A percentile compares a stretch with the other conserved stretches of the same genome.
These are phyloP conservation scores for Turnera subulata DNA, from an alignment of 345 rosid species.

Conservation along the genomic window DNA sequence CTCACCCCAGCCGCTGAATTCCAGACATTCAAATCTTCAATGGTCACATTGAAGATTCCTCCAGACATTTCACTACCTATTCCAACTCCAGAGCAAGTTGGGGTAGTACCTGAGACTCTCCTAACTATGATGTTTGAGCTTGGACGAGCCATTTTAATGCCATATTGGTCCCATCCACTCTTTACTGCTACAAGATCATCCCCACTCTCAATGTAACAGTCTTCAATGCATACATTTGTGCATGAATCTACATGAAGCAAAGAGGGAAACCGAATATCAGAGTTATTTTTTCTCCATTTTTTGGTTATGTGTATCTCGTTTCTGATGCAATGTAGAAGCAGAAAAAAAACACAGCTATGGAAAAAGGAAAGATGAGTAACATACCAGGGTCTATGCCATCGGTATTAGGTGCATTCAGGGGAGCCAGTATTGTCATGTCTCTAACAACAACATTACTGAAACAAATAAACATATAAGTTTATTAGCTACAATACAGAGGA, in stretches of 20 bases:
- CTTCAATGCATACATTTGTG: conserved; percentile 86
- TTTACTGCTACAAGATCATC: conserved; percentile 95
- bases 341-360: not conserved
- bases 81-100: conserved; percentile 92
- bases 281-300: too few species aligned
- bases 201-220: conserved; percentile 90
- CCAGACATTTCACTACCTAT: conserved; percentile 99
- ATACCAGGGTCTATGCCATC: conserved; percentile 97
- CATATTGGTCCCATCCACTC: conserved; percentile 98
- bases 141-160: conserved; percentile 76
- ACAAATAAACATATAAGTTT: too few species aligned
- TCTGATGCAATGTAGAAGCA: not conserved
- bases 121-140: conserved; percentile 71
- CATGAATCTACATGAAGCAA: conserved; percentile 58
- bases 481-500: too few species aligned
- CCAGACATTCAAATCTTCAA: conserved; percentile 79
- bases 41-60: conserved; percentile 62
- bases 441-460: conserved; percentile 80
- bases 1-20: conserved; percentile 88
- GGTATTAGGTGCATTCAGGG: conserved; percentile 91
- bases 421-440: conserved; percentile 87
- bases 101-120: conserved; percentile 87
- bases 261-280: too few species aligned
- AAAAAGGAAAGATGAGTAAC: too few species aligned
- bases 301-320: not conserved